Conservation (phyloP, 140 eudicot species). For the Oenanthe javanica region DNA sequence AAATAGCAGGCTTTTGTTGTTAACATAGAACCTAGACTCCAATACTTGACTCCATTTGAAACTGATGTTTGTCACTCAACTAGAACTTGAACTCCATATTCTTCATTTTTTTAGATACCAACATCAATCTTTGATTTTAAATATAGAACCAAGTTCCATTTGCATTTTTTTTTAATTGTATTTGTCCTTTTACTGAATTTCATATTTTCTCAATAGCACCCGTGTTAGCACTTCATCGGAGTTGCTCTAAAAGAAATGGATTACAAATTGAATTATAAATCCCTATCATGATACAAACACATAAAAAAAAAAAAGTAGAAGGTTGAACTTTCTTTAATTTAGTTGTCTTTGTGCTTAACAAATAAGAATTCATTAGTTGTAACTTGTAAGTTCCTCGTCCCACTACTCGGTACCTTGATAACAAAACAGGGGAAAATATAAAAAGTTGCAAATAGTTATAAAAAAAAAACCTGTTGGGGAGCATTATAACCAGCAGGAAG, state of each 20-base stretch:
- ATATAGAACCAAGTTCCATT: background rate
- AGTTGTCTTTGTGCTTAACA: background rate
- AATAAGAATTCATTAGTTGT: background rate
- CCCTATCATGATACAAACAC: background rate
- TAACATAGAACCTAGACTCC: no score
- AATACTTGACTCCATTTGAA: no score
- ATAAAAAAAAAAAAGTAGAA: background rate
- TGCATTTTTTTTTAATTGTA: no score
- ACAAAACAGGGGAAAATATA: background rate
- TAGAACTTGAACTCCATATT: background rate
- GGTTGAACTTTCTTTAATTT: background rate
- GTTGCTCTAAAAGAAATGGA: no score
- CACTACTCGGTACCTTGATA: background rate
- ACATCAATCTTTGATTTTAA: background rate
- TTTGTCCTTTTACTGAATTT: no score
- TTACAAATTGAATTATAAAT: background rate
- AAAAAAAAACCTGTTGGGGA: constrained; percentile 66
- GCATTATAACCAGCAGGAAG: constrained; percentile 71
- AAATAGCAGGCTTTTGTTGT: no score
- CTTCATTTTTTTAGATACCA: background rate
- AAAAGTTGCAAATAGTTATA: background rate
- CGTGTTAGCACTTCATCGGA: no score
- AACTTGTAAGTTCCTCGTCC: background rate
- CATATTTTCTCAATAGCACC: no score
- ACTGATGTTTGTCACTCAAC: background rate